Evolutionary conservation across 2,329 filamentous ascomycete species (phyloP), one percentile per base, ranked within the genome.

Genomic region (Fusarium xylarioides): DNA sequence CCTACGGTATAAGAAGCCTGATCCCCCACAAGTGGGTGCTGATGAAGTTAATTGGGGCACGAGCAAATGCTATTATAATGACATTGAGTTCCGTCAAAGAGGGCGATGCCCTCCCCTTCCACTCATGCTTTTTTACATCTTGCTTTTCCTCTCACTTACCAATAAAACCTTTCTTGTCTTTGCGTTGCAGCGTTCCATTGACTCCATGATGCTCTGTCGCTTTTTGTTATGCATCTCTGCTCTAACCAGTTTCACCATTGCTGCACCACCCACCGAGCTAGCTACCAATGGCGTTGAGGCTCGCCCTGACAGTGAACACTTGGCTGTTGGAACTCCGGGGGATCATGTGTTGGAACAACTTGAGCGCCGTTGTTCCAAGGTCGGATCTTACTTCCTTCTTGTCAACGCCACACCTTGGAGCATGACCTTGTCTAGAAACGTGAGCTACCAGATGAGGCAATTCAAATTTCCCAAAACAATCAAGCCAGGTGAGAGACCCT

Each of bases 351-450:
- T 16, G 23, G 14, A 38, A 18, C 16, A 5, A 9, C 34, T n/a
- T 18, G 23, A 53, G 10, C 50, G 50, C 7, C 50, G 50, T 26
- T 53, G 50, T 26, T 3, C 4, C 3, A 37, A 28, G 14, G 3
- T 11, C 0, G 34, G 50, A 37, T 53, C 50, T 9, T 53, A 35
- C 19, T 53, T 53, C 23, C 50, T 53, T 28, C 23, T 53, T 28
- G 18, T 53, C 12, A 53, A 53, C 18, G 50, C 50, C 19, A 53
- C 50, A 12, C 50, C 50, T 21, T 53, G 50, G 50, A 37, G 6
- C 2, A 38, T 53, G 50, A 53, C 23, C 15, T 38, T 53, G 34
- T 11, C 34, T 5, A 37, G 12, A 7, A 53, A 35, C 2, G 12
- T 12, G 2, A 53, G 50, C 50, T 53, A 53, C 11, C 50, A 53